These are phyloP conservation scores for Neurospora sp. DNA, from an alignment of 495 filamentous ascomycete species.

Conservation along the genomic window DNA sequence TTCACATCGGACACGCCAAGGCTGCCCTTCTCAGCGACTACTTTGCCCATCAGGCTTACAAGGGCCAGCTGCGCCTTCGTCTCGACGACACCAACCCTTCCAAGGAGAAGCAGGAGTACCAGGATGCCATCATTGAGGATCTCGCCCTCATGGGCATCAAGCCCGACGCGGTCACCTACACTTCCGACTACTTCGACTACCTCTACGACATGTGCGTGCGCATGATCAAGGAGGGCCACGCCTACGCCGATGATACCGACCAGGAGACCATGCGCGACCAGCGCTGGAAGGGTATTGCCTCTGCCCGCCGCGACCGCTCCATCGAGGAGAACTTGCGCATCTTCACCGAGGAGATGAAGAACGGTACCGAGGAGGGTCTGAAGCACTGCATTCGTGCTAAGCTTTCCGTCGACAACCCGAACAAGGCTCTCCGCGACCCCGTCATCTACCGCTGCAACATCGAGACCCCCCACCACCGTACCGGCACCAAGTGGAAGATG, in stretches of 20 bases:
- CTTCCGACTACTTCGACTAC: slow-evolving; percentile 84
- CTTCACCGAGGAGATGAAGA: slow-evolving; percentile 79
- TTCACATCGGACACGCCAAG: slow-evolving; percentile 91
- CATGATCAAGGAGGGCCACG: slow-evolving; percentile 74
- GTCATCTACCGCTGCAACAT: slow-evolving; percentile 90
- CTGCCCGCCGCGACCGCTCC: slow-evolving; percentile 62
- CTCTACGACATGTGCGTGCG: slow-evolving; percentile 67
- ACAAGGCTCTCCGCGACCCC: slow-evolving; percentile 82
- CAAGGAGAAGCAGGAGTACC: slow-evolving; percentile 88
- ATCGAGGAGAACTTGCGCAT: slow-evolving; percentile 69
- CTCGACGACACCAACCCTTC: slow-evolving; percentile 92
- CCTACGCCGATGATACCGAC: slow-evolving; percentile 84
- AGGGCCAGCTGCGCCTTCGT: slow-evolving; percentile 70
- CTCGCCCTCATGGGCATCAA: slow-evolving; percentile 77
- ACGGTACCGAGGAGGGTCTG: slow-evolving; percentile 60
- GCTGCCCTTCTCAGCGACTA: slow-evolving; percentile 88
- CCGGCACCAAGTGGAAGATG: slow-evolving; percentile 81
- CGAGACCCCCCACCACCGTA: slow-evolving; percentile 72
- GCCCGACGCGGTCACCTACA: slow-evolving; percentile 68
- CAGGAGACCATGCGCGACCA: slow-evolving; percentile 77
- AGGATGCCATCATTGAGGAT: slow-evolving; percentile 82
- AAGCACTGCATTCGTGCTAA: slow-evolving; percentile 84
- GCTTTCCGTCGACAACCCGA: slow-evolving; percentile 71
- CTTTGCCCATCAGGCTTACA: slow-evolving; percentile 84
- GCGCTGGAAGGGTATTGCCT: slow-evolving; percentile 65